A percentile compares a stretch with the other conserved stretches of the same genome.
Conservation (phyloP, 1,284 basidiomycete genomes). For the Puccinia coronata region DNA sequence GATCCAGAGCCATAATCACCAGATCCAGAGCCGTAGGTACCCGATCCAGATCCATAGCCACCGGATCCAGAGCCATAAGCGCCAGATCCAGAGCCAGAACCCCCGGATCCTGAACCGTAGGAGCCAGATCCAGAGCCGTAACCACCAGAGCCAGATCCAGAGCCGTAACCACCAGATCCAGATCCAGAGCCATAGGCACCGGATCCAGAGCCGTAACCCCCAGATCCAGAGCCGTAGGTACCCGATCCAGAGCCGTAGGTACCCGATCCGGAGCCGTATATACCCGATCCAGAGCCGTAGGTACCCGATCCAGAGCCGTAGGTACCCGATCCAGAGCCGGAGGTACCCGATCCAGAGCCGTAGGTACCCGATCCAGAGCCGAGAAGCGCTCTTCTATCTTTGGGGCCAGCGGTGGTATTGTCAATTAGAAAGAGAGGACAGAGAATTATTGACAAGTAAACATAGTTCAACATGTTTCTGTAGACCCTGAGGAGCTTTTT, state of each 20-base stretch:
- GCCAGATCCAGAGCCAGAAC: background rate
- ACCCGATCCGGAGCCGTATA: background rate
- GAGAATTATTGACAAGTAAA: constrained; percentile 25
- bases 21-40: background rate
- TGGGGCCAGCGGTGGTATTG: constrained; percentile 5
- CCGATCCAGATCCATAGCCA: background rate
- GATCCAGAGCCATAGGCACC: background rate
- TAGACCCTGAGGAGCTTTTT: background rate
- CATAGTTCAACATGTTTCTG: background rate
- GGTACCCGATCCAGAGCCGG: background rate
- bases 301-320: background rate
- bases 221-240: background rate
- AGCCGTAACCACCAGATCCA: background rate
- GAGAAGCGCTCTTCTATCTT: constrained; percentile 7
- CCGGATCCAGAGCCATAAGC: background rate
- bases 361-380: background rate
- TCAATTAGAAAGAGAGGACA: constrained; percentile 7
- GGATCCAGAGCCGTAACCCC: background rate
- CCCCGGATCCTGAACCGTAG: background rate
- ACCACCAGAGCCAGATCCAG: background rate
- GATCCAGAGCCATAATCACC: background rate
- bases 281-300: background rate
- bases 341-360: background rate
- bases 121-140: background rate
- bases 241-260: background rate